Evolutionary conservation across 2,329 filamentous ascomycete genomes (phyloP).

Genomic region (Fusarium sp.): DNA sequence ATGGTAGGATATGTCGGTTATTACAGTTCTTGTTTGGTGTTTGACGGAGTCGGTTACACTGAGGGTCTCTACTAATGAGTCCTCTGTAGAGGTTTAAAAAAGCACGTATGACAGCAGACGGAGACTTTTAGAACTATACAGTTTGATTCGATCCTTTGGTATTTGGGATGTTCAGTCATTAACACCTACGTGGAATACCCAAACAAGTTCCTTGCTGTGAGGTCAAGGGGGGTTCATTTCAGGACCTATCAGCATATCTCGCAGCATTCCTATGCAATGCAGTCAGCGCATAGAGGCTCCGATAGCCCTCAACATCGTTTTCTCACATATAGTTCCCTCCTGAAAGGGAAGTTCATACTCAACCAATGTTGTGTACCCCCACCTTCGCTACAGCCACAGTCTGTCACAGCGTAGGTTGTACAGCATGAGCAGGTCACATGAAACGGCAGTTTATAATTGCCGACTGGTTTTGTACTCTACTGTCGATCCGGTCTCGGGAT

Average conservation of each 20-base stretch:
- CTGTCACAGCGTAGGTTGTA: constrained; percentile 23
- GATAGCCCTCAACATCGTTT: not conserved
- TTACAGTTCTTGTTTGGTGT: constrained; percentile 7
- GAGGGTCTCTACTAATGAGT: not conserved
- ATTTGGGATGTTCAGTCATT: not conserved
- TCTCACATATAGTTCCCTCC: not conserved
- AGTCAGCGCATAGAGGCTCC: not conserved
- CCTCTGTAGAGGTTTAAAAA: not conserved
- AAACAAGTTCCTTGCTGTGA: not conserved
- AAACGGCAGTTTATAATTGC: constrained; percentile 5
- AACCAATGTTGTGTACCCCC: constrained; percentile 24
- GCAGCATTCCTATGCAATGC: not conserved
- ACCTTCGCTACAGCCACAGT: constrained; percentile 29
- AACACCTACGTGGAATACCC: not conserved
- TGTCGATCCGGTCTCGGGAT: not conserved
- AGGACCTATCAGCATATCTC: not conserved
- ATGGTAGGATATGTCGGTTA: constrained; percentile 7
- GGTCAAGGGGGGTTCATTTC: not conserved
- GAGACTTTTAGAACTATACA: not conserved
- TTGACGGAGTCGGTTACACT: constrained; percentile 13
- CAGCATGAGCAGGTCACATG: constrained; percentile 18
- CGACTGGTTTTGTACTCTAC: not conserved
- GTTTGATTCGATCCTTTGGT: not conserved
- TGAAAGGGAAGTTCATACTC: constrained; percentile 1
- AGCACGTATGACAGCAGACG: not conserved